These are phyloP conservation scores for Talaromyces sp. DNA, from an alignment of 2,329 filamentous ascomycete genomes.

Conservation along the genomic window DNA sequence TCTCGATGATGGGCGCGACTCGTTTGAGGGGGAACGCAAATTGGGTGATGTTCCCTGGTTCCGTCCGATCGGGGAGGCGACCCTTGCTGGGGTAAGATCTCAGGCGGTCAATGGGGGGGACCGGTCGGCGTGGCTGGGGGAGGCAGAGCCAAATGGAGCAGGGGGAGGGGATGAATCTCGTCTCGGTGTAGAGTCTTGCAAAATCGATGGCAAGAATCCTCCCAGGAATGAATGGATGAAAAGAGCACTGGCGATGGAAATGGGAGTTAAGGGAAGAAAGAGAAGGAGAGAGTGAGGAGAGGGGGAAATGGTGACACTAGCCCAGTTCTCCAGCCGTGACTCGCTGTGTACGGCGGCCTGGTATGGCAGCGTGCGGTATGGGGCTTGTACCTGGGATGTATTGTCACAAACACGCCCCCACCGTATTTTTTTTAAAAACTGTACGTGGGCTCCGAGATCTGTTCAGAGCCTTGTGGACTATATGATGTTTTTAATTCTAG, in stretches of 20 bases:
- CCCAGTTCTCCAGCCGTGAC: constrained; percentile 6
- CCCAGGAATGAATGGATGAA: neutral
- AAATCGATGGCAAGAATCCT: neutral
- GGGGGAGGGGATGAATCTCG: neutral
- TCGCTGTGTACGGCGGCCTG: constrained; percentile 12
- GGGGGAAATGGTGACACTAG: constrained; percentile 13
- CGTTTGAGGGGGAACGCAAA: neutral
- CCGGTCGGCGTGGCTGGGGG: neutral
- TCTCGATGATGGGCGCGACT: constrained; percentile 2
- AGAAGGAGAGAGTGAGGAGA: constrained; percentile 15
- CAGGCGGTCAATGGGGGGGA: constrained; percentile 15
- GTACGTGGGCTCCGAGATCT: neutral
- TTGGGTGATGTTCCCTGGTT: constrained; percentile 1
- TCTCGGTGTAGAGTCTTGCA: neutral
- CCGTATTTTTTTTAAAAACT: neutral
- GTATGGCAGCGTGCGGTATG: constrained; percentile 10
- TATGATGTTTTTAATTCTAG: too few relatives aligned
- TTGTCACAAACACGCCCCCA: neutral
- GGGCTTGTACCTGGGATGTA: constrained; percentile 5
- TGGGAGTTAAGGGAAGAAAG: constrained; percentile 1
- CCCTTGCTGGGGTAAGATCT: constrained; percentile 13
- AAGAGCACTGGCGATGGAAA: neutral
- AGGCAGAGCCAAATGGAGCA: neutral
- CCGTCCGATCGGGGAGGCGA: constrained; percentile 6
- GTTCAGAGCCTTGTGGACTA: too few relatives aligned